phyloP scores from a whole-genome alignment of 1,284 basidiomycete genomes.

The Heterobasidion irregulare region DNA sequence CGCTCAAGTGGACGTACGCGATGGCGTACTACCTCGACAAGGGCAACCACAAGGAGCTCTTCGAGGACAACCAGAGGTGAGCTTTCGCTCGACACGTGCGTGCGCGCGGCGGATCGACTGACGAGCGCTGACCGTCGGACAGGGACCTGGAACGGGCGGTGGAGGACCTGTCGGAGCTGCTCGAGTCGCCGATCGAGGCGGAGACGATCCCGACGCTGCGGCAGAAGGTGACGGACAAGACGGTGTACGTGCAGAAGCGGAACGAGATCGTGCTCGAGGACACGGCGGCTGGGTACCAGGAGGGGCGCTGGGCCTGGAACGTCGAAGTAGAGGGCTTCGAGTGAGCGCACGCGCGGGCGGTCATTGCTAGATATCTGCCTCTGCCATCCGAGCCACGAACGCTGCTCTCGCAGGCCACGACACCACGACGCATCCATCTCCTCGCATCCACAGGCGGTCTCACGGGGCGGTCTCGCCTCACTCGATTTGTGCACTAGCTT shows the following conservation, averaged over 20 bases:
- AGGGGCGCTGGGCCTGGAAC: constrained; percentile 81
- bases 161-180: constrained; percentile 87
- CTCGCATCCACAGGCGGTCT: too few relatives aligned
- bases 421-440: too few relatives aligned
- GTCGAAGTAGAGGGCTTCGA: constrained; percentile 55
- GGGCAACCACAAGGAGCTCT: constrained; percentile 92
- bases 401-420: neutral
- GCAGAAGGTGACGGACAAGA: constrained; percentile 92
- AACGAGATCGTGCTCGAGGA: constrained; percentile 95
- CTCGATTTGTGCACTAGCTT: too few relatives aligned
- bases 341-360: constrained; percentile 2
- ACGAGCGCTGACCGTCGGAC: neutral
- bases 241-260: constrained; percentile 94
- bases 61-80: constrained; percentile 94
- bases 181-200: constrained; percentile 86
- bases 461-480: too few relatives aligned
- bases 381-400: neutral
- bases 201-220: constrained; percentile 78
- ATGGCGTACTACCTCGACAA: constrained; percentile 94
- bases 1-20: constrained; percentile 99
- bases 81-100: constrained; percentile 10
- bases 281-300: constrained; percentile 85
- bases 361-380: neutral
- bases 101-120: too few relatives aligned
- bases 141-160: constrained; percentile 94